phyloP scores from a whole-genome alignment of 2,329 filamentous ascomycete genomes.

The Leptographium flavum region DNA sequence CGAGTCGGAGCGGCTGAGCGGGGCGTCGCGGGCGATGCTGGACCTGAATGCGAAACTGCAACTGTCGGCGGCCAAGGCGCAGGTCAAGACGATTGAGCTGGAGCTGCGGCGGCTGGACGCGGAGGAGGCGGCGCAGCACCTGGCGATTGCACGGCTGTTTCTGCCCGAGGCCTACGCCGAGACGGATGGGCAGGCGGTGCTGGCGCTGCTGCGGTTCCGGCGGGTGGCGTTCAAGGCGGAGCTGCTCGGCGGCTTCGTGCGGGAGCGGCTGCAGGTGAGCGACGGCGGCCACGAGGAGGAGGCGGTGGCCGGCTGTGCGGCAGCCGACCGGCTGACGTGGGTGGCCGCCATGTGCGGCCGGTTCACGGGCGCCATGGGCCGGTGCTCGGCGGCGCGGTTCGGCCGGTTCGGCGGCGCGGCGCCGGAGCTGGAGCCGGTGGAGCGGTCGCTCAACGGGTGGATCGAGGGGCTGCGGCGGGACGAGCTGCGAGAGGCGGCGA shows the following conservation, averaged over 20 bases:
- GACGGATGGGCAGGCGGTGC: conserved; percentile 69
- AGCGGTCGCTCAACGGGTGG: conserved; percentile 76
- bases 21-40: conserved; percentile 84
- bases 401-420: conserved; percentile 63
- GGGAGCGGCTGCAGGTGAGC: conserved; percentile 53
- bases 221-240: conserved; percentile 78
- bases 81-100: conserved; percentile 86
- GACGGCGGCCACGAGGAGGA: conserved; percentile 62
- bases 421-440: conserved; percentile 82
- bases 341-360: conserved; percentile 71
- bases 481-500: conserved; percentile 73
- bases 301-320: conserved; percentile 64
- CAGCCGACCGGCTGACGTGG: conserved; percentile 74
- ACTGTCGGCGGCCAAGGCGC: conserved; percentile 76
- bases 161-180: conserved; percentile 66
- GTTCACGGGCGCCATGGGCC: conserved; percentile 66
- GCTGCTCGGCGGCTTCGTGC: conserved; percentile 63
- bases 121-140: conserved; percentile 75
- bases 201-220: conserved; percentile 77
- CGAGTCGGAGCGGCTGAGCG: conserved; percentile 81
- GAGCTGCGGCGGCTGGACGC: conserved; percentile 78
- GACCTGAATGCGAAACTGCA: conserved; percentile 93
- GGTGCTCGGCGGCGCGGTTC: conserved; percentile 68
- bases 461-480: conserved; percentile 74
- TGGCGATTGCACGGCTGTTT: conserved; percentile 80